A percentile compares a stretch with the other conserved stretches of the same genome.
These are phyloP conservation scores for Garcia nutans DNA, from an alignment of 345 rosid genomes.

Conservation along the genomic window DNA sequence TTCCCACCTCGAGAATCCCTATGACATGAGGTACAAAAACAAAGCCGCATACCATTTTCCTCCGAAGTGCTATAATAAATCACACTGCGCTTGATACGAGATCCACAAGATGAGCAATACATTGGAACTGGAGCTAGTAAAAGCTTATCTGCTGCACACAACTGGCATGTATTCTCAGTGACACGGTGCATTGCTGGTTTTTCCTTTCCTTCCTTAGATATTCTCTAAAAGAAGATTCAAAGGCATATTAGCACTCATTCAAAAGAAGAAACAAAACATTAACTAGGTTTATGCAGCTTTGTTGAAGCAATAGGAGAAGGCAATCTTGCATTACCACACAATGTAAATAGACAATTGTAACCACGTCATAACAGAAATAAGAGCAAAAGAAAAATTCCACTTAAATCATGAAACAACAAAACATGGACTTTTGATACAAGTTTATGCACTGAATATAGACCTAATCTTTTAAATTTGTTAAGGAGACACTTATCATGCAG, in stretches of 20 bases:
- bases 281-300: neutral
- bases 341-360: neutral
- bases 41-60: constrained; percentile 31
- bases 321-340: neutral
- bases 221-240: constrained; percentile 24
- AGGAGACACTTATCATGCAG: neutral
- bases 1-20: constrained; percentile 20
- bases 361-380: neutral
- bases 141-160: constrained; percentile 41
- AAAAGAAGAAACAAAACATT: neutral
- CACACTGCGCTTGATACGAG: constrained; percentile 30
- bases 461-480: neutral
- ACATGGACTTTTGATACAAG: neutral
- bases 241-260: constrained; percentile 17
- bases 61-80: constrained; percentile 39
- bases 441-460: neutral
- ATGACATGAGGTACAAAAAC: constrained; percentile 44
- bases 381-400: neutral
- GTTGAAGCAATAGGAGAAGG: neutral
- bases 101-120: constrained; percentile 45
- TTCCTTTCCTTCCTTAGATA: constrained; percentile 20
- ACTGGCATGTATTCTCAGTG: constrained; percentile 41
- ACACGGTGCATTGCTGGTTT: constrained; percentile 4
- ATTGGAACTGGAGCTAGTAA: constrained; percentile 41
- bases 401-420: neutral